Evolutionary conservation across 345 rosid species (phyloP).

Genomic region (Melastoma malabathricum): DNA sequence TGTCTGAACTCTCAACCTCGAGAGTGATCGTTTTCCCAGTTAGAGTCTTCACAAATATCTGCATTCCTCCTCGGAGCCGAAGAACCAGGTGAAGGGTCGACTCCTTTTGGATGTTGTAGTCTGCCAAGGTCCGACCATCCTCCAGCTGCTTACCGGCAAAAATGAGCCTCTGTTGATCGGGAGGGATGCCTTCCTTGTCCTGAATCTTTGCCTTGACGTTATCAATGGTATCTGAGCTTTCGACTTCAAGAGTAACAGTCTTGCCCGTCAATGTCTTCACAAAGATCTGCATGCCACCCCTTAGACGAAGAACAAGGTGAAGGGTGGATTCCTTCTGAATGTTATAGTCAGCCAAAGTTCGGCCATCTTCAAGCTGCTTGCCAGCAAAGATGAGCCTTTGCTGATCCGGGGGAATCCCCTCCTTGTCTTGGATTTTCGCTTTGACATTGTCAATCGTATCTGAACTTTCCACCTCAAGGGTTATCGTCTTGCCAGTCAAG

Average conservation of each 20-base stretch:
- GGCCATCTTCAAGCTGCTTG: constrained; percentile 19
- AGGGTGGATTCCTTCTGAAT: constrained; percentile 23
- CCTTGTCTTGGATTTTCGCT: constrained; percentile 15
- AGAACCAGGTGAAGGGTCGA: constrained; percentile 17
- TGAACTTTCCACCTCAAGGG: constrained; percentile 11
- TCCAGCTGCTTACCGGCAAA: constrained; percentile 14
- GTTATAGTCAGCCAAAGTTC: constrained; percentile 17
- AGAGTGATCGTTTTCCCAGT: constrained; percentile 16
- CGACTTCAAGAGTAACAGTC: constrained; percentile 12
- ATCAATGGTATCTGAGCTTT: constrained; percentile 13
- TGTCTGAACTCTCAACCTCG: constrained; percentile 16
- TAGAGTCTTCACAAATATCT: constrained; percentile 19
- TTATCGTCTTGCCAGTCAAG: constrained; percentile 15
- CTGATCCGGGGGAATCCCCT: constrained; percentile 17
- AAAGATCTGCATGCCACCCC: constrained; percentile 22
- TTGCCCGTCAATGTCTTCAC: constrained; percentile 19
- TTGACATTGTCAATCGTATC: constrained; percentile 14
- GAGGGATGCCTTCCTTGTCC: constrained; percentile 14
- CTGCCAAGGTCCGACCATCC: constrained; percentile 8
- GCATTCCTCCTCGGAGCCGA: constrained; percentile 20
- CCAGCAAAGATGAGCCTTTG: constrained; percentile 15
- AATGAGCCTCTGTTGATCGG: constrained; percentile 13
- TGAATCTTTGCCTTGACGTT: constrained; percentile 16
- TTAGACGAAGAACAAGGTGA: constrained; percentile 14
- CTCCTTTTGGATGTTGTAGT: constrained; percentile 15